Base-by-base conservation (phyloP, 768 basidiomycete species). In the Termitomyces sp. region DNA sequence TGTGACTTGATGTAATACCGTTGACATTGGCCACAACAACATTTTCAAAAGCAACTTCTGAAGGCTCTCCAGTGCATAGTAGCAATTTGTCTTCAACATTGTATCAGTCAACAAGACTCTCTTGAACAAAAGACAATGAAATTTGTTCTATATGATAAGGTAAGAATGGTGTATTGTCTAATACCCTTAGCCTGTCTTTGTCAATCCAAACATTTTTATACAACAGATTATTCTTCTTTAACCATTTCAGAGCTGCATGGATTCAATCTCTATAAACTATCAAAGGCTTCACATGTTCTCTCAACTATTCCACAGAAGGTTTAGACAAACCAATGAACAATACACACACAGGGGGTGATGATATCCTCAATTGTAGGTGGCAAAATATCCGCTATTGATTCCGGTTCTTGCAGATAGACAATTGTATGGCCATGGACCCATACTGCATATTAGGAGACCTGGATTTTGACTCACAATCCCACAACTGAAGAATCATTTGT, bases 351-450 rank as follows among this genome's bases (percentile, higher is more conserved):
- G 3, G 69, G 69, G 0, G 69, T 60, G 0, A 65, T 35, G 9
- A 76, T 64, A 0, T 76, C 73, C 9, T 68, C 64, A 1, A 77
- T 39, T 4, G 67, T 40, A 0, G 72, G 76, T 0, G 76, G 78
- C 3, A 79, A 53, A 0, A 73, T 11, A 0, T 29, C 25, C 0
- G 66, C 64, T 5, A 76, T 48, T 0, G 45, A 42, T 1, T 63
- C 61, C 1, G 72, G 68, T 5, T 59, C 40, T 50, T 77, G 75
- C 2, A 73, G 76, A 62, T 70, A 74, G 1, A 76, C 64, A 22
- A 79, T 73, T 7, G 74, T 61, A 59, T 77, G 68, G 0, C 78
- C 78, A n/a, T n/a, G n/a, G n/a, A n/a, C n/a, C n/a, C n/a, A n/a
- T n/a, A n/a, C n/a, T n/a, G n/a, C n/a, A n/a, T n/a, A n/a, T n/a